Evolutionary conservation across 108 stramenopile species (phyloP).

Genomic region (Schizochytrium sp.): DNA sequence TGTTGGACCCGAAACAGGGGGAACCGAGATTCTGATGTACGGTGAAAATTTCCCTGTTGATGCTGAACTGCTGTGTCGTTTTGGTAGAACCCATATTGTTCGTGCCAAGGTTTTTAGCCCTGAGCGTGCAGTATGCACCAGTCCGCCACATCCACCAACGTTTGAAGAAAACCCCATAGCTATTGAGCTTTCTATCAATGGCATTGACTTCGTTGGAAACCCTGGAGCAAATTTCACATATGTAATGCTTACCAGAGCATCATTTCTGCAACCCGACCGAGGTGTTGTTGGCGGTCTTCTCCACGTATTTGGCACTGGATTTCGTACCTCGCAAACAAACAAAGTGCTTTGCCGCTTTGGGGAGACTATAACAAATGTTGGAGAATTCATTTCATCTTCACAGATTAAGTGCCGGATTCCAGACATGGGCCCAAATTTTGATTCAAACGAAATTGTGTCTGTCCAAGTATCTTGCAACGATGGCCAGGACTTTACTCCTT

Average conservation of each 20-base stretch:
- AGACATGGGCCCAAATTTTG: not conserved
- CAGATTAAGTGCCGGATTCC: not conserved
- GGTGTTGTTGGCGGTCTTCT: not conserved
- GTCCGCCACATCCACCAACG: not conserved
- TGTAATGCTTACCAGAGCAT: not conserved
- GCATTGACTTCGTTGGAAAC: not conserved
- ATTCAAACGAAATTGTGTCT: not conserved
- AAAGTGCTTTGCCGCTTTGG: not conserved
- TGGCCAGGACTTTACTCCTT: not conserved
- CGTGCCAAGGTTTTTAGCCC: not conserved
- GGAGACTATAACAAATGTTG: not conserved
- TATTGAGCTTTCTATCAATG: slow-evolving; percentile 7
- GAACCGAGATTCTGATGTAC: not conserved
- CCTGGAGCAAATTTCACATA: not conserved
- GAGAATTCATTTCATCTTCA: not conserved
- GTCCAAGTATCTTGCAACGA: slow-evolving; percentile 31
- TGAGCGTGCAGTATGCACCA: not conserved
- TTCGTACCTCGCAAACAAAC: not conserved
- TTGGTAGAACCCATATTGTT: not conserved
- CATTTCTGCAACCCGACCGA: not conserved
- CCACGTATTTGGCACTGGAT: slow-evolving; percentile 13
- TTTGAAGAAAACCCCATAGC: not conserved
- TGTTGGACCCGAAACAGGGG: slow-evolving; percentile 3
- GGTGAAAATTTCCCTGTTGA: not conserved
- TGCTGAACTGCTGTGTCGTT: not conserved